Percentiles rank a stretch among this genome's conserved stretches.
Conservation (phyloP, 2,329 filamentous ascomycete species). For the Dactylellina drechsleri region DNA sequence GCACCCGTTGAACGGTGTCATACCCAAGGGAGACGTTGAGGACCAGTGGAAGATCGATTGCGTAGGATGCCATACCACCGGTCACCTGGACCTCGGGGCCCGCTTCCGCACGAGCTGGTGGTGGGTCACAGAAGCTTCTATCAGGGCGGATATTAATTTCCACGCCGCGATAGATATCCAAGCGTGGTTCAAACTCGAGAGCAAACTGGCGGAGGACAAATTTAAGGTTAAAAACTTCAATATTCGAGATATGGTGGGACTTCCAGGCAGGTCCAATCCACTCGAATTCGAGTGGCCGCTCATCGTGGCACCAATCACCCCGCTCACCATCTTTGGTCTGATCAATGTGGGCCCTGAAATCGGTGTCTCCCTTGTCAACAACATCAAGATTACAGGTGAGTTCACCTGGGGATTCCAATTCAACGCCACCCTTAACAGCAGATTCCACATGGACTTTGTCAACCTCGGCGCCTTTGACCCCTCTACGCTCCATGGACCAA, state of each 20-base stretch:
- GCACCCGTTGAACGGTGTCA: no score
- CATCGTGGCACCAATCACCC: neutral
- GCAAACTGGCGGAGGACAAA: neutral
- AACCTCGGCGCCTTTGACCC: constrained; percentile 15
- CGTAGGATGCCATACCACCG: neutral
- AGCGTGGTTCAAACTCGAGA: neutral
- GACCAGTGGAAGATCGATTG: neutral
- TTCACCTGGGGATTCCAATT: constrained; percentile 1
- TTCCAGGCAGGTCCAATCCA: neutral
- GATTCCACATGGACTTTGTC: constrained; percentile 5
- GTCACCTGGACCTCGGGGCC: no score
- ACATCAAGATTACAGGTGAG: neutral
- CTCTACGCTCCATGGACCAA: constrained; percentile 6
- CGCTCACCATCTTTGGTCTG: neutral
- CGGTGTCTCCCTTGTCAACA: neutral
- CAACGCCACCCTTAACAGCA: constrained; percentile 2
- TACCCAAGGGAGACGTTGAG: neutral
- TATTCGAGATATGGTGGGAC: neutral
- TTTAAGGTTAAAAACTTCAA: neutral
- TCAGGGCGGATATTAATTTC: neutral
- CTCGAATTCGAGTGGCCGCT: neutral
- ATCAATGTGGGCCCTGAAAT: neutral
- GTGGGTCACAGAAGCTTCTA: neutral
- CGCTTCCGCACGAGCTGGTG: no score
- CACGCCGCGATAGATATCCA: neutral